Conservation (phyloP, 805 yeast genomes). For the Zygoascus ofunaensis region DNA sequence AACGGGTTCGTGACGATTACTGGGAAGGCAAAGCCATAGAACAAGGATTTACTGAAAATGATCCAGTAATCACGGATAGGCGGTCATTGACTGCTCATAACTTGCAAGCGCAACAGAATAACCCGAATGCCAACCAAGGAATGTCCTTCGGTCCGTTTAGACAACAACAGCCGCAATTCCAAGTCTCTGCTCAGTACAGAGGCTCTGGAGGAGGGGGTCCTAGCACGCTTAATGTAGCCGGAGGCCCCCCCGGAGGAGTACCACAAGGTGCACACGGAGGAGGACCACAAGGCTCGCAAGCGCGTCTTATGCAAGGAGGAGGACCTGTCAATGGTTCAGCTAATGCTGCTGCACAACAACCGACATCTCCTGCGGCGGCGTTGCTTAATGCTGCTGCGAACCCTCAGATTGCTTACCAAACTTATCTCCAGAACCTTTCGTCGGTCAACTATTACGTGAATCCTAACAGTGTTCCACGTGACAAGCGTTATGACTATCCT, state of each 20-base stretch:
- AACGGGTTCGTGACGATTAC: conserved; percentile 45
- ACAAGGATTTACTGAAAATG: conserved; percentile 38
- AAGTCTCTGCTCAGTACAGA: not conserved
- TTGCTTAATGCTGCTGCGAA: not conserved
- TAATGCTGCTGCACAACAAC: not conserved
- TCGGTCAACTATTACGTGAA: not conserved
- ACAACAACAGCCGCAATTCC: not conserved
- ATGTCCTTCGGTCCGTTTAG: not conserved
- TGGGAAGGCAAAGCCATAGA: conserved; percentile 40
- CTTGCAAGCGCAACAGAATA: conserved; percentile 21
- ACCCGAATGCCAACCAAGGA: not conserved
- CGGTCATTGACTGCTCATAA: conserved; percentile 13
- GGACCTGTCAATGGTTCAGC: not conserved
- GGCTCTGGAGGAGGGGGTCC: not conserved
- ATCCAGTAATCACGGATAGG: conserved; percentile 33
- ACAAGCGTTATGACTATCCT: not conserved
- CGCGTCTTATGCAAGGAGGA: not conserved
- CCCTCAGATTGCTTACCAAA: conserved; percentile 1
- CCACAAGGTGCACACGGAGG: not conserved
- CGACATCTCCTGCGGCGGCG: not conserved
- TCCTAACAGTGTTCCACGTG: not conserved
- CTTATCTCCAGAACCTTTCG: not conserved
- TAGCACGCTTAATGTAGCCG: not conserved
- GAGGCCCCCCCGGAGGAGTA: not conserved
- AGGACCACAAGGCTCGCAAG: not conserved